Percentiles rank a stretch among this genome's conserved stretches.
Evolutionary conservation across 148 eudicot genomes (phyloP).

Genomic region (Persicaria tinctoria): DNA sequence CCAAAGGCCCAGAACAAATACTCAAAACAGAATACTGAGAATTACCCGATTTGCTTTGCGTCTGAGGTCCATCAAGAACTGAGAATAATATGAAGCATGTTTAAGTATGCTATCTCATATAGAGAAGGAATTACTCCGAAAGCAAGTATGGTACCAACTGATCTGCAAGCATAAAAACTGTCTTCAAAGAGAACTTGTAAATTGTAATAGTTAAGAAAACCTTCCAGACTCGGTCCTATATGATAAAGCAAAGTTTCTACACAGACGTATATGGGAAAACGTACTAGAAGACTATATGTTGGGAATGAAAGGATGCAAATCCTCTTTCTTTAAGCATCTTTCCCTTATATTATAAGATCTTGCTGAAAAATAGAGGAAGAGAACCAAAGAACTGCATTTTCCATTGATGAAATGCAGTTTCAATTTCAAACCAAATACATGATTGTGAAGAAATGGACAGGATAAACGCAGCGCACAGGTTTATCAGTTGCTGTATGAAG

Average conservation of each 20-base stretch:
- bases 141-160: slow-evolving; percentile 51
- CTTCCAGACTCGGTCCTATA: slow-evolving; percentile 93
- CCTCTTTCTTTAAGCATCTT: background rate
- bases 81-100: background rate
- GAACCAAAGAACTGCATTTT: background rate
- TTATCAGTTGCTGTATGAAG: background rate
- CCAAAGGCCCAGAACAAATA: background rate
- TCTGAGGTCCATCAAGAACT: slow-evolving; percentile 93
- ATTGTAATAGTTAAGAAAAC: slow-evolving; percentile 82
- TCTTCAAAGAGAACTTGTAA: slow-evolving; percentile 83
- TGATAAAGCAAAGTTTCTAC: background rate
- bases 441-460: background rate
- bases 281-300: background rate
- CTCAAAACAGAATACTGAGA: background rate
- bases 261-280: background rate
- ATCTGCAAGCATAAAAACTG: slow-evolving; percentile 97
- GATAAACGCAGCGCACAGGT: background rate
- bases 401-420: background rate
- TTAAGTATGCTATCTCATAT: background rate
- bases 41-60: slow-evolving; percentile 96
- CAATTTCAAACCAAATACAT: background rate
- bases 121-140: background rate
- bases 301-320: background rate
- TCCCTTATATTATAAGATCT: no score
- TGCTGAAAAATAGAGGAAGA: background rate